A percentile compares a stretch with the other conserved stretches of the same genome.
phyloP scores from a whole-genome alignment of 495 filamentous ascomycete species.

The Neurospora sublineolata region DNA sequence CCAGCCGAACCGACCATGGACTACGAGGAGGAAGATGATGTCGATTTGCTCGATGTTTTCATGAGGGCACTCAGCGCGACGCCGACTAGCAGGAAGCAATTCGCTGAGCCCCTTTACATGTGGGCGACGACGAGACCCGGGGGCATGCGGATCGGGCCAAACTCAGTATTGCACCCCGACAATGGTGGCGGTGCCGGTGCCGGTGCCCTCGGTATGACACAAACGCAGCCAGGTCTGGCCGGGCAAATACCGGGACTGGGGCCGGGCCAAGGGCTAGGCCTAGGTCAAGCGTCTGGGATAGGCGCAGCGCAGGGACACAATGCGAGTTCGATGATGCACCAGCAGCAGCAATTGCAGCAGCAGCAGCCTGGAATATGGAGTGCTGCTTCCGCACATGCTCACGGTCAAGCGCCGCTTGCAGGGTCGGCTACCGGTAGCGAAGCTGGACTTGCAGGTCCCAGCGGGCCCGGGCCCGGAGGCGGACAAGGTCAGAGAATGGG shows the following conservation, averaged over 20 bases:
- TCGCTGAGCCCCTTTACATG: slow-evolving; percentile 9
- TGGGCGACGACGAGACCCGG: slow-evolving; percentile 5
- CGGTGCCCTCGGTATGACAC: not conserved
- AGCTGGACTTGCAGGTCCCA: not conserved
- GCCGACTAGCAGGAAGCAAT: slow-evolving; percentile 9
- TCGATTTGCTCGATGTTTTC: slow-evolving; percentile 12
- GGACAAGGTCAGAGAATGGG: not conserved
- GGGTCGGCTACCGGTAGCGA: not conserved
- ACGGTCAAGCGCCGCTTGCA: not conserved
- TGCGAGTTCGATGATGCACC: not conserved
- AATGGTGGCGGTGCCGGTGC: not conserved
- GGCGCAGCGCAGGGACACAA: not conserved
- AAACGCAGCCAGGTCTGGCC: not conserved
- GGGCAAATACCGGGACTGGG: not conserved
- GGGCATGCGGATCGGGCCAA: slow-evolving; percentile 6
- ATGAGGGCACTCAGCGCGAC: slow-evolving; percentile 9
- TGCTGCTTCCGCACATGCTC: not conserved
- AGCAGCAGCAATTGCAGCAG: not conserved
- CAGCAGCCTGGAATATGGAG: not conserved
- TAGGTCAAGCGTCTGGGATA: not conserved
- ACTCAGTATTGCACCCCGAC: not conserved
- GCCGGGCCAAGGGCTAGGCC: not conserved
- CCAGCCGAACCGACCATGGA: slow-evolving; percentile 4
- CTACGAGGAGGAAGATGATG: not conserved
- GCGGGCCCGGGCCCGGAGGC: not conserved